phyloP scores from a whole-genome alignment of 805 yeast genomes.

The Yarrowia alimentaria region DNA sequence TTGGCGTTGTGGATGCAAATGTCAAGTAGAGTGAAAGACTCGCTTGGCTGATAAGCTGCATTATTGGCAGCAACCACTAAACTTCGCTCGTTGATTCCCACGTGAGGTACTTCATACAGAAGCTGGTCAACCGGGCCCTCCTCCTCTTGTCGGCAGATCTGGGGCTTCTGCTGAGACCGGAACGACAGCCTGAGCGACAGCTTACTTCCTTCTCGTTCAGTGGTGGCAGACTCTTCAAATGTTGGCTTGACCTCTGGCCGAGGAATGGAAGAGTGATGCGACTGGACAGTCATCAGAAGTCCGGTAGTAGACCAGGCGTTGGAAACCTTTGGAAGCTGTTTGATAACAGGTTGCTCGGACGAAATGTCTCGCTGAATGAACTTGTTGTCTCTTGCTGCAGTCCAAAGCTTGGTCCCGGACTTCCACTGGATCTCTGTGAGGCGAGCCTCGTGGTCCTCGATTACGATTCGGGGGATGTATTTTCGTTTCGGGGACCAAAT shows the following conservation, averaged over 20 bases:
- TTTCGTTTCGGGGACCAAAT: slow-evolving; percentile 70
- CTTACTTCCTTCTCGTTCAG: neutral
- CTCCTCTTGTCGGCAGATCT: neutral
- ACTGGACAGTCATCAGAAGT: slow-evolving; percentile 54
- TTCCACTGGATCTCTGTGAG: slow-evolving; percentile 14
- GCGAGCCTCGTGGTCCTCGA: slow-evolving; percentile 46
- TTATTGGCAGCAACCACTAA: slow-evolving; percentile 13
- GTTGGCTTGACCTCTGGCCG: too few relatives aligned
- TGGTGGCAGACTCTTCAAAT: too few relatives aligned
- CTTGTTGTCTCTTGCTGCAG: slow-evolving; percentile 52
- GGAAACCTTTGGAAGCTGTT: slow-evolving; percentile 52
- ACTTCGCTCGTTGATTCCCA: slow-evolving; percentile 13
- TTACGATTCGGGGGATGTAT: slow-evolving; percentile 61
- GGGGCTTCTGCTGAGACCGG: slow-evolving; percentile 5
- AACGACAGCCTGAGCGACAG: slow-evolving; percentile 3
- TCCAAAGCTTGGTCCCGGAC: slow-evolving; percentile 48
- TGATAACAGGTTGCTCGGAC: slow-evolving; percentile 46
- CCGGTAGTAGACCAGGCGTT: slow-evolving; percentile 61
- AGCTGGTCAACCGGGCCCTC: slow-evolving; percentile 12
- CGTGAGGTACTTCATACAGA: slow-evolving; percentile 17
- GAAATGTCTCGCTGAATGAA: slow-evolving; percentile 51
- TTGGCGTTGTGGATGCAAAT: slow-evolving; percentile 21
- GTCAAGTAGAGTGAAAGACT: slow-evolving; percentile 1
- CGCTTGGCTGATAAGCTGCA: neutral
- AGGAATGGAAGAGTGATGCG: too few relatives aligned